A percentile compares a stretch with the other conserved stretches of the same genome.
Conservation (phyloP, 179 eudicot genomes). For the Monotropa hypopitys region DNA sequence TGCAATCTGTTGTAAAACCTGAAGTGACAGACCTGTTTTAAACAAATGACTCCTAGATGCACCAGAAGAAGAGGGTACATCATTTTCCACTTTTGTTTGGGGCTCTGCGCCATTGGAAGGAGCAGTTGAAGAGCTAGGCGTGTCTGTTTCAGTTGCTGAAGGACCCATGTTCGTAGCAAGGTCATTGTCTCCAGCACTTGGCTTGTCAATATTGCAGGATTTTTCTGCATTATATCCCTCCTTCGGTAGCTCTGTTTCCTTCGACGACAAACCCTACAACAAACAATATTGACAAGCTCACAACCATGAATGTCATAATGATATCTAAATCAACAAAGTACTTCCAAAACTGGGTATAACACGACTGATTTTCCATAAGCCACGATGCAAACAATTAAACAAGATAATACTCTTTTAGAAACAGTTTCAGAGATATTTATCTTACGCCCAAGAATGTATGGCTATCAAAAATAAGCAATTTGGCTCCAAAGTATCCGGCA, state of each 20-base stretch:
- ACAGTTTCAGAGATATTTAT: not conserved
- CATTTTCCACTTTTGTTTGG: constrained; percentile 44
- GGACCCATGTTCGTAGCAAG: constrained; percentile 22
- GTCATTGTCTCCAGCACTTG: constrained; percentile 33
- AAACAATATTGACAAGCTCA: constrained; percentile 2
- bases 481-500: constrained; percentile 75
- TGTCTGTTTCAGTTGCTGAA: constrained; percentile 39
- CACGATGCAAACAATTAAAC: not conserved
- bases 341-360: not conserved
- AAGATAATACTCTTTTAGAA: not conserved
- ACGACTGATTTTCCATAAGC: not conserved
- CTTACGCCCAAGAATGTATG: constrained; percentile 79
- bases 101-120: constrained; percentile 30
- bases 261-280: constrained; percentile 46
- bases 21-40: constrained; percentile 35
- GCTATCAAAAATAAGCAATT: constrained; percentile 84
- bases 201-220: constrained; percentile 29
- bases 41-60: constrained; percentile 43
- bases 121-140: constrained; percentile 30
- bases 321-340: constrained; percentile 2
- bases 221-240: constrained; percentile 48
- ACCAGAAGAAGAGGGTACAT: constrained; percentile 30
- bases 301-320: not conserved
- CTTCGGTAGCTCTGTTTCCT: constrained; percentile 59
- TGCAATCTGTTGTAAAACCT: not conserved